Evolutionary conservation across 148 eudicot species (phyloP).

Genomic region (Agrostemma githago): DNA sequence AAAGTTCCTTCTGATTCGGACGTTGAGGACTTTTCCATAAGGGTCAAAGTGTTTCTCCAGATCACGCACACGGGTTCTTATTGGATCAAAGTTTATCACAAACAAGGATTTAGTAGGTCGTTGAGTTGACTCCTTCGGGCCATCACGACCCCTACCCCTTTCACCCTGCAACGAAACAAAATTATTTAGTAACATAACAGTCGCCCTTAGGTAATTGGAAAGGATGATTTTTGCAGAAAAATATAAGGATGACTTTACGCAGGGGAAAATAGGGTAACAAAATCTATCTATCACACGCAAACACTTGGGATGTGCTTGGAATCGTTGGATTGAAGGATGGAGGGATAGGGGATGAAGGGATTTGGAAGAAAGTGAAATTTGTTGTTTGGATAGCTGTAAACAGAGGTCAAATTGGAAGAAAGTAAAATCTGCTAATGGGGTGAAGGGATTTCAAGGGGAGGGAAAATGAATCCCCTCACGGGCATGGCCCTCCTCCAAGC

Average conservation of each 20-base stretch:
- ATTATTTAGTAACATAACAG: not conserved
- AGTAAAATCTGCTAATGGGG: too few relatives aligned
- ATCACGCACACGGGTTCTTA: conserved; percentile 55
- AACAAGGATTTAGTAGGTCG: conserved; percentile 82
- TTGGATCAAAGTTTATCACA: conserved; percentile 79
- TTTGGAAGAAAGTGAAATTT: too few relatives aligned
- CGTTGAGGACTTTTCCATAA: conserved; percentile 66
- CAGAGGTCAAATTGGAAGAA: too few relatives aligned
- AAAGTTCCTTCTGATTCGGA: conserved; percentile 69
- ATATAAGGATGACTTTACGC: not conserved
- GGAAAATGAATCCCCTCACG: too few relatives aligned
- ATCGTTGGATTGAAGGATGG: too few relatives aligned
- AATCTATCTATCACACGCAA: too few relatives aligned
- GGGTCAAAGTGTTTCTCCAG: conserved; percentile 73
- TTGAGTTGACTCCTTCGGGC: conserved; percentile 46
- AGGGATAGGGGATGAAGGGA: too few relatives aligned
- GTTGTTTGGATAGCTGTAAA: too few relatives aligned
- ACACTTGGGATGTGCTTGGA: too few relatives aligned
- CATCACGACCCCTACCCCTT: conserved; percentile 67
- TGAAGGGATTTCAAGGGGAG: too few relatives aligned
- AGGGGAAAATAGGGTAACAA: not conserved
- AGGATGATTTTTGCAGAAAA: not conserved
- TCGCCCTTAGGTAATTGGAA: not conserved
- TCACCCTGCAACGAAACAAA: conserved; percentile 59
- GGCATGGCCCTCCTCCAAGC: too few relatives aligned